These are phyloP conservation scores for Fusarium mangiferae DNA, from an alignment of 2,329 filamentous ascomycete genomes.

Conservation along the genomic window DNA sequence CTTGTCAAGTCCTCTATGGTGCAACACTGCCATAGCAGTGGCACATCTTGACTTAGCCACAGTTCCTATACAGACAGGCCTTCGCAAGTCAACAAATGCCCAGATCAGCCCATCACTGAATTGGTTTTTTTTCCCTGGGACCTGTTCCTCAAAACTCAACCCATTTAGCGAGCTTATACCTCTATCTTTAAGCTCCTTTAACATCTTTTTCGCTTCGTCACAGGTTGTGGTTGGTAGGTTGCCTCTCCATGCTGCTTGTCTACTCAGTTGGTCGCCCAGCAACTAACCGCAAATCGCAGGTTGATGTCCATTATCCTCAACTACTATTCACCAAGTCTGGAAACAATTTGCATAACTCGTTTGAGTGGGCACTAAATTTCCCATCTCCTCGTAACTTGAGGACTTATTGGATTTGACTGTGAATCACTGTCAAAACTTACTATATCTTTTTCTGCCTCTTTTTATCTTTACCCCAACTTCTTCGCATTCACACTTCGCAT, in stretches of 20 bases:
- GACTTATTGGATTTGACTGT: not conserved
- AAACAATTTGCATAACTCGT: constrained; percentile 7
- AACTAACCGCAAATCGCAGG: constrained; percentile 22
- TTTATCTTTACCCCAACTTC: constrained; percentile 8
- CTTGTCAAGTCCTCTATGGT: not conserved
- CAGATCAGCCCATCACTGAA: not conserved
- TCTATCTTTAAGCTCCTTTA: not conserved
- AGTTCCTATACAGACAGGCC: not conserved
- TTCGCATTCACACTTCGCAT: constrained; percentile 6
- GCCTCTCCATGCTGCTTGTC: not conserved
- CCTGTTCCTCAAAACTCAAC: not conserved
- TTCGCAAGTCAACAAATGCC: constrained; percentile 22
- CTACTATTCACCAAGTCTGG: not conserved
- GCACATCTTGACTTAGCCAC: not conserved
- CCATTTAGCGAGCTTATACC: not conserved
- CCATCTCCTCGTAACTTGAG: not conserved
- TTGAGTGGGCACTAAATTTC: not conserved
- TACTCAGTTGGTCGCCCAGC: constrained; percentile 24
- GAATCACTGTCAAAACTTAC: constrained; percentile 19
- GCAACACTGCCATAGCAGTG: not conserved
- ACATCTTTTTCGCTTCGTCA: not conserved
- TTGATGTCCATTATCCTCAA: not conserved
- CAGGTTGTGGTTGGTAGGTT: not conserved
- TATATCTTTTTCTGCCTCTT: not conserved
- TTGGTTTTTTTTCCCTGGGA: too few species aligned